Base-by-base conservation (phyloP, 2,329 filamentous ascomycete species). In the Elsinoe ampelina region DNA sequence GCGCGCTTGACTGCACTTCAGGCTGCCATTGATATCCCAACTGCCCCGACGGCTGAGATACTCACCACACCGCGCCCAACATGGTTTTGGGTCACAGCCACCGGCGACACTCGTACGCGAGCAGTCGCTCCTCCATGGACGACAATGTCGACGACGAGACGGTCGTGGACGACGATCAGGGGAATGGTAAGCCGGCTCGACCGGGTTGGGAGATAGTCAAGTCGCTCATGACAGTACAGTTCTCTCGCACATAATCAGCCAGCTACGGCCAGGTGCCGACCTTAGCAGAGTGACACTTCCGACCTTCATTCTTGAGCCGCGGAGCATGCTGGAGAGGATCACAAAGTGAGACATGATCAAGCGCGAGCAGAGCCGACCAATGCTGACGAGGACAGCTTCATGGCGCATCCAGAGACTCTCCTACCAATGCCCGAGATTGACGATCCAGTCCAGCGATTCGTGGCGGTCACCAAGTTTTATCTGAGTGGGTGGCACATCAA, bases 401-500 rank as follows among this genome's bases (percentile, higher is more conserved):
- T 98, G 93, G 95, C 92, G 65, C 93, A 98, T 70, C 93, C 93
- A 39, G 93, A 98, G 73, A 95, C 90, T 67, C 84, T 98, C 32
- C 82, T 98, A 3, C 85, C 87, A 34, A 93, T 97, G 71, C 82
- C 92, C 43, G 76, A 82, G 47, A 87, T 96, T 64, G 87, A 97
- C 54, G 92, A 98, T 67, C 92, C 93, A 1, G 77, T 89, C 57
- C 78, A 92, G 67, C 83, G 93, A 70, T 98, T 98, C 68, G 84
- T 97, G 30, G 88, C 90, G 12, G 93, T 98, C 51, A 89, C 96
- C 68, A 96, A 95, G 73, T 98, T 98, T 72, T 98, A 98, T 72
- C 78, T 98, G 43, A 95, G 90, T 71, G 93, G 93, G 66, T 98
- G 93, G 93, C 93, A 98, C 71, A 96, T 98, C 70, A 93, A 92